Base-by-base conservation (phyloP, 306 rosid genomes). In the Prunus mume region DNA sequence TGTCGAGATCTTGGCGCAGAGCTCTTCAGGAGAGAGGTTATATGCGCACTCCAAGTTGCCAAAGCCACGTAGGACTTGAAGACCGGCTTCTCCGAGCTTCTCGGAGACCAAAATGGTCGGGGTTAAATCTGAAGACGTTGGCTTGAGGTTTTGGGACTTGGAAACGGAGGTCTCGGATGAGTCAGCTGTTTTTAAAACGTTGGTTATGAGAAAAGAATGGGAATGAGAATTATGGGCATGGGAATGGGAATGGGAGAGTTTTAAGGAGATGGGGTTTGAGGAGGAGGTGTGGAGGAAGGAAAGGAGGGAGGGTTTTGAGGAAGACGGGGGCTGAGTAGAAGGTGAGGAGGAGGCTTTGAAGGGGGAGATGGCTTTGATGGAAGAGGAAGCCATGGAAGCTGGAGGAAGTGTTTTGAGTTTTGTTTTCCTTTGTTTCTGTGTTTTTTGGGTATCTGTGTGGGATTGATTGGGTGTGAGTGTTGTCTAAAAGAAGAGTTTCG, bases 11-110 rank as follows among this genome's bases (percentile, higher is more conserved):
- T 90, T 90, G 9, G 77, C 19, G 86, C 91, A 84, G 0, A 91
- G 89, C 8, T 94, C 88, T 12, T 88, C 90, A 1, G 85, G 83
- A 2, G 91, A 81, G 9, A 91, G 82, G 12, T 85, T 78, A 41
- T 90, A 90, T 2, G 85, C 77, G 67, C 96, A 90, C 18, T 87
- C 96, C 65, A 94, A 91, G 61, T 89, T 52, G 2, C 90, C 98
- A 25, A 87, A 82, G 2, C n/a, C 30, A 0, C 91, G 85, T 15
- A 94, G 74, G 20, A 94, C 88, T 43, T 83, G 25, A 2, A 94
- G 81, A 6, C 98, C 97, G 0, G 95, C 95, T 2, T 89, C 93
- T 74, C 98, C 97, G 0, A 94, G 93, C 50, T 92, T 92, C 85
- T 94, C 98, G 83, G 96, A 84, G 58, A 94, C 89, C 72, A 94